phyloP scores from a whole-genome alignment of 83 land plant genomes.

The Isoetes engelmannii region DNA sequence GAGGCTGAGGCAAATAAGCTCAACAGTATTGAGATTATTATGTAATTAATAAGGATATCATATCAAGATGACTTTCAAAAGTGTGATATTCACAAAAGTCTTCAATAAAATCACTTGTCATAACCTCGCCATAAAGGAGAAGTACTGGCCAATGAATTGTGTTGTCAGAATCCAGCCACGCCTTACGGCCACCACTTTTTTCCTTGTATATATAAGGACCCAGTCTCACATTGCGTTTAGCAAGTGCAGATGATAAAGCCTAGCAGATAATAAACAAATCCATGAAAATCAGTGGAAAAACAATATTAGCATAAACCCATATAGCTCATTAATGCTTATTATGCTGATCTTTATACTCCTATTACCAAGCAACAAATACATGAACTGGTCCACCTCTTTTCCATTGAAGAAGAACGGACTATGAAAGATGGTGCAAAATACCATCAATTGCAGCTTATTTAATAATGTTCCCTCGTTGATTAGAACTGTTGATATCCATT shows the following conservation, averaged over 20 bases:
- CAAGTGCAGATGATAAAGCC: conserved; percentile 55
- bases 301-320: no score
- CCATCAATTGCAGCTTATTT: background rate
- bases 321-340: no score
- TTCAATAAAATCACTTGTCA: conserved; percentile 91
- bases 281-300: background rate
- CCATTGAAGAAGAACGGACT: background rate
- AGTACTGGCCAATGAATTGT: conserved; percentile 98
- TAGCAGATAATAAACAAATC: conserved; percentile 15
- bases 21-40: background rate
- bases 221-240: conserved; percentile 48
- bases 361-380: background rate
- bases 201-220: conserved; percentile 68
- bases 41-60: conserved; percentile 54
- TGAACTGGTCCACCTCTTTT: background rate
- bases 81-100: conserved; percentile 85
- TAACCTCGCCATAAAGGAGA: conserved; percentile 81
- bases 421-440: background rate
- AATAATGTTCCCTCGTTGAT: no score
- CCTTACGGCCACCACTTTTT: conserved; percentile 59
- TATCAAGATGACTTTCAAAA: conserved; percentile 72
- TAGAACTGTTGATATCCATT: no score
- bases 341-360: background rate
- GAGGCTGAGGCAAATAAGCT: background rate
- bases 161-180: conserved; percentile 54